A percentile compares a stretch with the other conserved stretches of the same genome.
phyloP scores from a whole-genome alignment of 768 basidiomycete genomes.

The Candolleomyces eurysporus region DNA sequence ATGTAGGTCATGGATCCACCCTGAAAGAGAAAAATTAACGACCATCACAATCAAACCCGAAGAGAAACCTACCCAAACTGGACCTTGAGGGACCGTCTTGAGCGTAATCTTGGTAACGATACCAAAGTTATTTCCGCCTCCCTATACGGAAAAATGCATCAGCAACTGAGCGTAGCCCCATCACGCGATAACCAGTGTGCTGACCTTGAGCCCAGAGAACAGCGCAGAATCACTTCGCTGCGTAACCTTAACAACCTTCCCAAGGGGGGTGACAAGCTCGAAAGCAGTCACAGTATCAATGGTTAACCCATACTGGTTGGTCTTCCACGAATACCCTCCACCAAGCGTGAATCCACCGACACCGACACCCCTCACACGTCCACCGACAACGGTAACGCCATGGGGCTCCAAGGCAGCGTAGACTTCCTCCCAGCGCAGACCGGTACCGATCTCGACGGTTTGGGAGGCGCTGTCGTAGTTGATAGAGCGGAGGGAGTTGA shows the following conservation, averaged over 20 bases:
- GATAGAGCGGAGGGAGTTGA: slow-evolving; percentile 48
- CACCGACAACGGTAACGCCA: slow-evolving; percentile 56
- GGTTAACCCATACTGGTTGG: slow-evolving; percentile 59
- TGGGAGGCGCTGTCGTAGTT: slow-evolving; percentile 36
- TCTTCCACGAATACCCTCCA: slow-evolving; percentile 66
- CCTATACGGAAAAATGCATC: slow-evolving; percentile 30
- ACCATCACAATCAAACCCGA: not conserved
- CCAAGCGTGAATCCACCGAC: slow-evolving; percentile 59
- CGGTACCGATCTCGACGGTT: slow-evolving; percentile 42
- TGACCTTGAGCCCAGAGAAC: slow-evolving; percentile 35
- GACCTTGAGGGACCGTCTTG: slow-evolving; percentile 39
- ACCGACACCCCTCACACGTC: slow-evolving; percentile 55
- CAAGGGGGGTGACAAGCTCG: slow-evolving; percentile 57
- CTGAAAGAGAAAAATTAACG: slow-evolving; percentile 25
- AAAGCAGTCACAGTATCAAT: slow-evolving; percentile 53
- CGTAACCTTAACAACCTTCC: slow-evolving; percentile 37
- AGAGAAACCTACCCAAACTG: slow-evolving; percentile 17
- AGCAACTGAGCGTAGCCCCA: not conserved
- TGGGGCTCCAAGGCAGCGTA: slow-evolving; percentile 50
- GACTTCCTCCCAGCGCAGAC: slow-evolving; percentile 61
- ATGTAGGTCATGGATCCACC: slow-evolving; percentile 45
- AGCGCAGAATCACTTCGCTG: slow-evolving; percentile 32
- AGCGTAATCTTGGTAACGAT: slow-evolving; percentile 49
- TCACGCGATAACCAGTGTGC: too few relatives aligned
- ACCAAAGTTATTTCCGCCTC: slow-evolving; percentile 62